Conservation (phyloP, 441 rosid genomes). For the Macaranga tanarius region DNA sequence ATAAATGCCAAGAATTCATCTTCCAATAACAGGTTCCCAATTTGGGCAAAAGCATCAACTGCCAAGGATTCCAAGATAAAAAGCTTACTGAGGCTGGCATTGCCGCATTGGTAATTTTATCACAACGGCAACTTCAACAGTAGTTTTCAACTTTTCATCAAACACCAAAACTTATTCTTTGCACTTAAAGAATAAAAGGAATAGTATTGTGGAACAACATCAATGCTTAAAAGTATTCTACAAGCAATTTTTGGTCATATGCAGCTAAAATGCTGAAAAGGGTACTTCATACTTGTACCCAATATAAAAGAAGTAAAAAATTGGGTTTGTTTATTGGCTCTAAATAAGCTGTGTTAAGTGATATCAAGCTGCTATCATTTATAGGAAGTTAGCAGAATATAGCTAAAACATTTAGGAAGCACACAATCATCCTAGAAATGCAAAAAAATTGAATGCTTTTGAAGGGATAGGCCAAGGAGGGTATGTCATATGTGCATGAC, state of each 20-base stretch:
- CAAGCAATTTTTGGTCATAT: too few relatives aligned
- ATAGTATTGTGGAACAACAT: too few relatives aligned
- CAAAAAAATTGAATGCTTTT: not conserved
- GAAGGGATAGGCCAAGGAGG: too few relatives aligned
- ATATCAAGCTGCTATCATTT: not conserved
- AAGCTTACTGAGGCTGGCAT: not conserved
- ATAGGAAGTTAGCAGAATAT: not conserved
- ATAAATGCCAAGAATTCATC: not conserved
- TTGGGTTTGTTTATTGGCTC: not conserved
- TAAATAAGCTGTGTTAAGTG: not conserved
- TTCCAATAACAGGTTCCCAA: not conserved
- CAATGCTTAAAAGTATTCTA: too few relatives aligned
- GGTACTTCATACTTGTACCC: too few relatives aligned
- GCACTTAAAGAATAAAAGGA: not conserved
- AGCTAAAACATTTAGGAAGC: not conserved
- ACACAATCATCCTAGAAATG: not conserved
- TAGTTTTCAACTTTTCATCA: not conserved
- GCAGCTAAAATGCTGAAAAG: too few relatives aligned
- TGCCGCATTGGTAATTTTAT: not conserved
- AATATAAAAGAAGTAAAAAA: too few relatives aligned
- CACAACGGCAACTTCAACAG: not conserved
- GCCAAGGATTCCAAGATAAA: not conserved
- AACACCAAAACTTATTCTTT: not conserved
- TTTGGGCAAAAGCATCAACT: not conserved
- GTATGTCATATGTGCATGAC: not conserved